Percentiles rank a stretch among this genome's conserved stretches.
phyloP scores from a whole-genome alignment of 495 filamentous ascomycete species.

The Xylaria acuta region DNA sequence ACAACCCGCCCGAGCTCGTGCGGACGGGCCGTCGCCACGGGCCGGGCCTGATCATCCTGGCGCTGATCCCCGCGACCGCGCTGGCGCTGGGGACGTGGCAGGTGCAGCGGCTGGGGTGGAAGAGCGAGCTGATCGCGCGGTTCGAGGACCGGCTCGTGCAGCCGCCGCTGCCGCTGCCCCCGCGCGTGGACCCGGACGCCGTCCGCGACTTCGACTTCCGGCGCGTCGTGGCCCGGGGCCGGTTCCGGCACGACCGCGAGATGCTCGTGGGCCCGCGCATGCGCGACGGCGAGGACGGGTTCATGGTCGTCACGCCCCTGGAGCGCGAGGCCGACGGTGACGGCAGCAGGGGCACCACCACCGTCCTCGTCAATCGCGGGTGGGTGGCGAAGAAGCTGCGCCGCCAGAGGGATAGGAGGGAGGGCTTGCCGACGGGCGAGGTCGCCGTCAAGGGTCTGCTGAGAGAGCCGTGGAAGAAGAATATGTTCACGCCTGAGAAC shows the following conservation, averaged over 20 bases:
- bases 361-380: conserved; percentile 83
- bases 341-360: conserved; percentile 49
- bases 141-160: conserved; percentile 89
- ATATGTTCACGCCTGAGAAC: conserved; percentile 95
- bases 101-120: conserved; percentile 91
- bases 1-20: conserved; percentile 80
- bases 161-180: conserved; percentile 85
- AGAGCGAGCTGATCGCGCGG: conserved; percentile 86
- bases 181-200: conserved; percentile 76
- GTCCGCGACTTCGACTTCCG: conserved; percentile 93
- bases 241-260: conserved; percentile 84
- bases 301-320: conserved; percentile 86
- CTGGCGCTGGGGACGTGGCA: conserved; percentile 95
- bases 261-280: conserved; percentile 95
- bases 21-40: conserved; percentile 76
- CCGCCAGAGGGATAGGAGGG: conserved; percentile 64
- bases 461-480: conserved; percentile 92
- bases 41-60: conserved; percentile 79
- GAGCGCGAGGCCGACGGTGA: conserved; percentile 60
- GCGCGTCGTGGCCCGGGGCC: conserved; percentile 77
- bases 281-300: conserved; percentile 87
- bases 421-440: conserved; percentile 66
- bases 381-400: conserved; percentile 81
- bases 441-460: conserved; percentile 84
- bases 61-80: conserved; percentile 87